phyloP scores from a whole-genome alignment of 1,139 yeast species.

The Diutina mesorugosa region DNA sequence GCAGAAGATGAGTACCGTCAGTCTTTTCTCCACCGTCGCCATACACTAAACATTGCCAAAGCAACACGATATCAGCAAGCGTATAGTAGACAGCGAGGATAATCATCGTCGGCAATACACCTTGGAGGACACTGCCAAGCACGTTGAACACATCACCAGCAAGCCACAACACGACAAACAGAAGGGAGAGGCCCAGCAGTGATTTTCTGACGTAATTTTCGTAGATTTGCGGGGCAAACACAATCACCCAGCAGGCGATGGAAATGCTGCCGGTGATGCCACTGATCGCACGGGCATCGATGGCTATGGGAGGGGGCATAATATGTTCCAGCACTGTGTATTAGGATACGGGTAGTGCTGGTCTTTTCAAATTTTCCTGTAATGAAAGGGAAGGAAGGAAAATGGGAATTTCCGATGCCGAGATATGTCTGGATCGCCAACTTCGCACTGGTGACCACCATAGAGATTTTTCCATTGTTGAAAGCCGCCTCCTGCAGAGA shows the following conservation, averaged over 20 bases:
- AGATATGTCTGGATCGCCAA: neutral
- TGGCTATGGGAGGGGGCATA: slow-evolving; percentile 38
- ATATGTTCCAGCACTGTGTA: neutral
- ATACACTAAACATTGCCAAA: slow-evolving; percentile 72
- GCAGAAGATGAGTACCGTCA: slow-evolving; percentile 73
- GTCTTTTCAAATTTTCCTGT: too few species aligned
- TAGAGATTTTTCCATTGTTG: too few species aligned
- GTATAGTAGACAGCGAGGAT: slow-evolving; percentile 86
- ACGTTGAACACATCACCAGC: slow-evolving; percentile 88
- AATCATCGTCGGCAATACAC: slow-evolving; percentile 86
- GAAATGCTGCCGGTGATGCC: slow-evolving; percentile 90
- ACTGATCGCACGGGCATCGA: slow-evolving; percentile 70
- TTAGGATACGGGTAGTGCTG: neutral
- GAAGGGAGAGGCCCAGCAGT: slow-evolving; percentile 13
- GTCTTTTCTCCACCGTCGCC: slow-evolving; percentile 41
- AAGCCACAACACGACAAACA: slow-evolving; percentile 68
- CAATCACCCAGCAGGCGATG: slow-evolving; percentile 94
- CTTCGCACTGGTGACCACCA: neutral
- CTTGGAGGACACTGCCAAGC: slow-evolving; percentile 77
- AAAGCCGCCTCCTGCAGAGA: neutral
- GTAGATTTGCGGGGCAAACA: slow-evolving; percentile 92
- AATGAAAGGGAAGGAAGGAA: too few species aligned
- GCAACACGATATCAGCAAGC: slow-evolving; percentile 70
- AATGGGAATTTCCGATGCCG: neutral
- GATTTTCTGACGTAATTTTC: slow-evolving; percentile 49